phyloP scores from a whole-genome alignment of 2,329 filamentous ascomycete species.

The Lachnellula willkommii region DNA sequence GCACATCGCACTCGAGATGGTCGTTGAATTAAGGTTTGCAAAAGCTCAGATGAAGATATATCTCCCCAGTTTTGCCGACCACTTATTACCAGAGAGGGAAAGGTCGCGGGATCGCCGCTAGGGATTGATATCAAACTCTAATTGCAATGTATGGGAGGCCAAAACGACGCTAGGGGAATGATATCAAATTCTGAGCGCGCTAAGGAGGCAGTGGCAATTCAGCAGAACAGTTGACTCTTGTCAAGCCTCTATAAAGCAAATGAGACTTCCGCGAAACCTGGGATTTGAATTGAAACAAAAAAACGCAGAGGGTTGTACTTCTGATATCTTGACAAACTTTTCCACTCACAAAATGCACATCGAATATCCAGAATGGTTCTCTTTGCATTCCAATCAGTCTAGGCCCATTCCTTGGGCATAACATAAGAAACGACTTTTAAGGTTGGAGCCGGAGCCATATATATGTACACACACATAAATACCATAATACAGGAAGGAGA shows the following conservation, averaged over 20 bases:
- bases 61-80: background rate
- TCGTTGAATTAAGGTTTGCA: background rate
- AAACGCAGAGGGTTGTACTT: no score
- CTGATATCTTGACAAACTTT: no score
- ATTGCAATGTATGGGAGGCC: no score
- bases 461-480: background rate
- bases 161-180: no score
- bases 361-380: background rate
- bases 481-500: background rate
- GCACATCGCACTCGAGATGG: background rate
- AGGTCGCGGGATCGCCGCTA: background rate
- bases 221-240: no score
- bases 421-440: background rate
- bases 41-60: background rate
- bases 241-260: no score
- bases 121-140: background rate
- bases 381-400: background rate
- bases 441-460: background rate
- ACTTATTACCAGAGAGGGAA: background rate
- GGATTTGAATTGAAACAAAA: no score
- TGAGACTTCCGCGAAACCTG: no score
- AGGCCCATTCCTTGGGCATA: background rate
- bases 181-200: no score
- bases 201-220: no score
- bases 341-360: no score